These are phyloP conservation scores for Trichoderma lentiforme DNA, from an alignment of 2,329 filamentous ascomycete species.

Conservation along the genomic window DNA sequence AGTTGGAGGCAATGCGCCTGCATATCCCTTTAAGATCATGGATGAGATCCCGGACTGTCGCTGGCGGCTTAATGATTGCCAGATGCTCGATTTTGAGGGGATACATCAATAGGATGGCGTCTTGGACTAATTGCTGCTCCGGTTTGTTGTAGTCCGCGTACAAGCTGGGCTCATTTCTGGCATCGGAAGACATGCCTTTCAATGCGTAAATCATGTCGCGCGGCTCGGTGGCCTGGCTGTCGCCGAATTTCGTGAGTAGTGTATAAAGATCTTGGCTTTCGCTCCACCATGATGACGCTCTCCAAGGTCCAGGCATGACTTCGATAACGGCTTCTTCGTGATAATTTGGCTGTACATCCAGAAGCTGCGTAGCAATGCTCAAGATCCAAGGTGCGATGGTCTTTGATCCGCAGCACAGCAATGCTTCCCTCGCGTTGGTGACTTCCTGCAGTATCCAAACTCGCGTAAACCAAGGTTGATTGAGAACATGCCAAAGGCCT, in stretches of 20 bases:
- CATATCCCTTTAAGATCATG: not conserved
- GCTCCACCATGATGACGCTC: slow-evolving; percentile 7
- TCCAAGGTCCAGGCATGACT: slow-evolving; percentile 12
- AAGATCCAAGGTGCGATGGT: not conserved
- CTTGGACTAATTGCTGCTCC: not conserved
- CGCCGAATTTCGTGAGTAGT: slow-evolving; percentile 1
- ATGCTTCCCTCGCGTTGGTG: not conserved
- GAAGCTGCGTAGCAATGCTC: not conserved
- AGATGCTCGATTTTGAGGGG: not conserved
- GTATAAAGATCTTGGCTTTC: slow-evolving; percentile 7
- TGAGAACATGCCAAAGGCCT: not conserved
- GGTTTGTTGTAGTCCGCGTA: not conserved
- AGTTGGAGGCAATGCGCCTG: not conserved
- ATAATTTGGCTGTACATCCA: fast-evolving
- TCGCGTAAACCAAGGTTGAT: not conserved
- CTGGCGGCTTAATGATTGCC: not conserved
- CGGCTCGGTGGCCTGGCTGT: not conserved
- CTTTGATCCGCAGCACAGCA: not conserved
- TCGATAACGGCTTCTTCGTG: slow-evolving; percentile 22
- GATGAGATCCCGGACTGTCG: not conserved
- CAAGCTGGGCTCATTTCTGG: not conserved
- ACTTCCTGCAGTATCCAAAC: slow-evolving; percentile 6
- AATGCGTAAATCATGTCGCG: slow-evolving; percentile 12
- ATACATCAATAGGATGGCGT: not conserved
- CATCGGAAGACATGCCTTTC: slow-evolving; percentile 1